Evolutionary conservation across 1,284 basidiomycete genomes (phyloP), one percentile per base, ranked within the genome.

Genomic region (Sparassis latifolia): DNA sequence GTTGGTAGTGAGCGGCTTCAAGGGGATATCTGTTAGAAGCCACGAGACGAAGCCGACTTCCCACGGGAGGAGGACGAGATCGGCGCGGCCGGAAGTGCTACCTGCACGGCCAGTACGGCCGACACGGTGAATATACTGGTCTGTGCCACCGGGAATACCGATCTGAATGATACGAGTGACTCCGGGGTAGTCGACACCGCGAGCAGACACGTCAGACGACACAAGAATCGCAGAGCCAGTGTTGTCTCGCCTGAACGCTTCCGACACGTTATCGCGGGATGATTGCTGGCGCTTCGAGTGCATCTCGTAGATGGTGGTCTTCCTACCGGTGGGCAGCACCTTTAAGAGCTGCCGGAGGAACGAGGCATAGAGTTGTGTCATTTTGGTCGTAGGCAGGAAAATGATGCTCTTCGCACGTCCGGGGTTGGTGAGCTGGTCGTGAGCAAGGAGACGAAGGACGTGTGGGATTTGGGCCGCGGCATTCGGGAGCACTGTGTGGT

Each of bases 81-180:
- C 96, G 5, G 88, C 92, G 51, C 93, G 82, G 0, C 90, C 91
- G n/a, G 69, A 60, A 29, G 70, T 67, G 38, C 77, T 76, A 7
- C 76, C 76, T 2, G 84, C 89, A 60, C 95, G 85, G 27, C 93
- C 94, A 0, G 96, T 97, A 53, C 94, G 80, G 2, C 94, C 93
- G 44, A 98, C 84, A 55, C 96, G 88, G 64, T 97, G 94, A 47
- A 96, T 77, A 67, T 99, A 99, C 60, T 89, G 82, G 44, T 94
- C 88, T 7, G 79, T 66, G 4, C 68, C 75, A 5, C 71, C 66
- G 1, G 96, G 93, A 3, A 90, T 73, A 52, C 96, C 92, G 50
- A 99, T 73, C 68, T 98, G 96, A 59, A 99, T 92, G 50, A 98
- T 91, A 31, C 95, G 84, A 0, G 93, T 95, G 28, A 97, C 92